Conservation (phyloP, 345 rosid genomes). For the Citrus medica region DNA sequence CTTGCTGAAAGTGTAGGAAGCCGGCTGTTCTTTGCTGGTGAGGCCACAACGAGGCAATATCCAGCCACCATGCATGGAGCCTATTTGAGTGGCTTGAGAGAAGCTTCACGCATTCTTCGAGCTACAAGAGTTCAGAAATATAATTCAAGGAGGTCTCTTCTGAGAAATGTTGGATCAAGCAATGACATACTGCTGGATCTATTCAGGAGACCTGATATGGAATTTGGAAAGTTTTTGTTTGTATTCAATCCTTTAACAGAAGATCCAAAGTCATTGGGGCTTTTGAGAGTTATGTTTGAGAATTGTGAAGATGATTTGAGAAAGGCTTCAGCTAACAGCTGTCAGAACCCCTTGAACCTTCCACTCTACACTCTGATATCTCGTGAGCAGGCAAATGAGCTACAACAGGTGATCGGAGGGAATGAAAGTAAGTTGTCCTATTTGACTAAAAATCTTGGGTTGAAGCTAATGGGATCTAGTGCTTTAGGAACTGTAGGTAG, state of each 20-base stretch:
- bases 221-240: slow-evolving; percentile 52
- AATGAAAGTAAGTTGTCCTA: slow-evolving; percentile 41
- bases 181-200: slow-evolving; percentile 50
- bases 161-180: slow-evolving; percentile 43
- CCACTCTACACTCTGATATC: slow-evolving; percentile 56
- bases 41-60: slow-evolving; percentile 91
- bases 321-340: slow-evolving; percentile 19
- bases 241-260: slow-evolving; percentile 56
- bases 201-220: slow-evolving; percentile 67
- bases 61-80: slow-evolving; percentile 99
- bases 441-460: slow-evolving; percentile 44
- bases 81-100: slow-evolving; percentile 89
- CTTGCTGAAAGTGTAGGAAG: slow-evolving; percentile 73
- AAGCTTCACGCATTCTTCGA: slow-evolving; percentile 69
- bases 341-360: slow-evolving; percentile 21
- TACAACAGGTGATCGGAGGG: slow-evolving; percentile 38
- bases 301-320: slow-evolving; percentile 24
- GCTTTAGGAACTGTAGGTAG: slow-evolving; percentile 30
- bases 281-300: slow-evolving; percentile 61
- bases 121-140: slow-evolving; percentile 29
- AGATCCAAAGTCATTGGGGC: slow-evolving; percentile 56
- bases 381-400: slow-evolving; percentile 50
- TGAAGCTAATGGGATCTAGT: slow-evolving; percentile 68
- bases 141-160: slow-evolving; percentile 40
- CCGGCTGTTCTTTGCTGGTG: slow-evolving; percentile 88